Evolutionary conservation across 257 asterid species (phyloP), one percentile per base, ranked within the genome.

Genomic region (Prunella vulgaris): DNA sequence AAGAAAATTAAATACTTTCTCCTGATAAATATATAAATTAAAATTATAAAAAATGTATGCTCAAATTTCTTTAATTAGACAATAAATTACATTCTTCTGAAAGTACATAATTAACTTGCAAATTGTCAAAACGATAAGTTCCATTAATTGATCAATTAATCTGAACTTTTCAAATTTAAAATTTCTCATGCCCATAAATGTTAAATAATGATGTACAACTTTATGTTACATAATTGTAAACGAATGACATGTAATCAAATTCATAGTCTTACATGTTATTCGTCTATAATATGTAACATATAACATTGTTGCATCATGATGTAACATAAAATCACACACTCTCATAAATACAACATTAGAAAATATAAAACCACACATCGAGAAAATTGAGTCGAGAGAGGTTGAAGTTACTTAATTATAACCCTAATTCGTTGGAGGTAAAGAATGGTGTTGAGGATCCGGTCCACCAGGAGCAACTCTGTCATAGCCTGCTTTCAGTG

Each of bases 391-490:
- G 27, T 5, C 0, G 46, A 59, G 44, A 30, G 22, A n/a, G 66
- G 30, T n/a, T 14, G 20, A 37, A 9, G 44, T 37, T 37, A n/a
- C n/a, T n/a, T n/a, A 13, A 14, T 12, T 42, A 12, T 52, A 20
- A 54, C 3, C 12, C 40, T 58, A 28, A 28, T 3, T 30, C 14
- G 1, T 32, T 17, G 85, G 79, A 24, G 85, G 53, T 22, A 59
- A 22, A 20, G 75, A 67, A 48, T 82, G 86, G 46, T 82, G 86
- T 9, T 82, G 84, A 37, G 79, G 80, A 35, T 82, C 86, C n/a
- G 86, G 86, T 1, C 84, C 86, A 3, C 75, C 79, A 0, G 84
- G 86, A 1, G 79, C 82, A 1, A 46, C 84, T 60, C 84, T 58
- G 25, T 79, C 53, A 0, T 27, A 58, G 7, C 30, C 54, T 7